Percentiles rank a stretch among this genome's conserved stretches.
Conservation (phyloP, 768 basidiomycete species). For the Jaapia argillacea region DNA sequence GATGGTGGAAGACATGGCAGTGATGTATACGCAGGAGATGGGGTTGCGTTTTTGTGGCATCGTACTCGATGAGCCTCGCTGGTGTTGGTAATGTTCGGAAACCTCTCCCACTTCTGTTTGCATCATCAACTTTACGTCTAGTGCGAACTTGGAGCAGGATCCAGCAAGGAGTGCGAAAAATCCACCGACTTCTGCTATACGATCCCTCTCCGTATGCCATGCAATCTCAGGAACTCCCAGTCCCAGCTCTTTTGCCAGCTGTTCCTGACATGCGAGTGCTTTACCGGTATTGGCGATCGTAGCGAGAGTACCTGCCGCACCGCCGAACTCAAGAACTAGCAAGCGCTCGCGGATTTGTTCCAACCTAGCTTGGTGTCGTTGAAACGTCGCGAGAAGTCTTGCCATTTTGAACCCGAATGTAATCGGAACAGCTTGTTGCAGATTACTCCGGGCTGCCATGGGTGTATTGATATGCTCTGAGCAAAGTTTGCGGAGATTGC, state of each 20-base stretch:
- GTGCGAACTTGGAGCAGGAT: slow-evolving; percentile 35
- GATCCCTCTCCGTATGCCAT: slow-evolving; percentile 34
- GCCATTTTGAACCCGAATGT: slow-evolving; percentile 38
- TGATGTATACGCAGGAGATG: slow-evolving; percentile 33
- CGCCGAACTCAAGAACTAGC: slow-evolving; percentile 32
- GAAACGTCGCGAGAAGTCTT: slow-evolving; percentile 31
- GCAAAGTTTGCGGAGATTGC: slow-evolving; percentile 19
- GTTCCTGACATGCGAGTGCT: slow-evolving; percentile 16
- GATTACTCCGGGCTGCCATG: slow-evolving; percentile 36
- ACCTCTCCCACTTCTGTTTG: slow-evolving; percentile 37
- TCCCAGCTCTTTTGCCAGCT: slow-evolving; percentile 11
- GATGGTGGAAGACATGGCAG: slow-evolving; percentile 30
- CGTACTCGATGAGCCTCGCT: slow-evolving; percentile 36
- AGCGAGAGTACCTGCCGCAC: slow-evolving; percentile 36
- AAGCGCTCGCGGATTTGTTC: slow-evolving; percentile 25
- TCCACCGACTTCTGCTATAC: slow-evolving; percentile 31
- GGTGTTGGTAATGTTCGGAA: slow-evolving; percentile 31
- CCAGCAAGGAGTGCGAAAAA: slow-evolving; percentile 34
- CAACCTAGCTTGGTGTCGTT: slow-evolving; percentile 28
- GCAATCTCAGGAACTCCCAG: slow-evolving; percentile 18
- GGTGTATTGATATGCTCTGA: slow-evolving; percentile 24
- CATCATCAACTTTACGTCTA: slow-evolving; percentile 35
- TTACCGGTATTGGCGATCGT: slow-evolving; percentile 26
- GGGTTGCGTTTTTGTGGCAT: slow-evolving; percentile 45
- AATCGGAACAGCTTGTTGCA: slow-evolving; percentile 39